Conservation (phyloP, 2,329 filamentous ascomycete species). For the Hymenoscyphus scutula region DNA sequence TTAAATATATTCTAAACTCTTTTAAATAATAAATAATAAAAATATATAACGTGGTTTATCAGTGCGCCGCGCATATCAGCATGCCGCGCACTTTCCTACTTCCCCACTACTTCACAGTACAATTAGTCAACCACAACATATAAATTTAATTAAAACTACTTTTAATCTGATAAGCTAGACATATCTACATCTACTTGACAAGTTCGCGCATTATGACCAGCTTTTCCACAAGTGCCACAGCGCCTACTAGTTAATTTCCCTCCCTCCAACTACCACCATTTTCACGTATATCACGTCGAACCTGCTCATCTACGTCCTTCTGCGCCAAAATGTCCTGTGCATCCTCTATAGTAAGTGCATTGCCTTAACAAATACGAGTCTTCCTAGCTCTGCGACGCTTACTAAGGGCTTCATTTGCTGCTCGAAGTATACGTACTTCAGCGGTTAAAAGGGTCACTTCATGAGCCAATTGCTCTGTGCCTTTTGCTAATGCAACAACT, state of each 20-base stretch:
- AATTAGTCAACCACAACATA: constrained; percentile 16
- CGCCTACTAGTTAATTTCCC: constrained; percentile 9
- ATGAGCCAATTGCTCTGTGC: constrained; percentile 15
- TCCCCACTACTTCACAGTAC: constrained; percentile 12
- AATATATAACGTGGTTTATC: no score
- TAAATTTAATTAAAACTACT: constrained; percentile 17
- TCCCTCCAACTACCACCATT: not conserved
- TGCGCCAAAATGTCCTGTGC: constrained; percentile 16
- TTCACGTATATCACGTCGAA: constrained; percentile 3
- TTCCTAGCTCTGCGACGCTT: no score
- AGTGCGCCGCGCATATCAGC: no score
- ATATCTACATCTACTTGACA: constrained; percentile 18
- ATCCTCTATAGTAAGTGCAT: constrained; percentile 20
- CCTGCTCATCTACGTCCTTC: constrained; percentile 14
- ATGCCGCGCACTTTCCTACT: constrained; percentile 4
- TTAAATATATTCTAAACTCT: no score
- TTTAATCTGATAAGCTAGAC: constrained; percentile 12
- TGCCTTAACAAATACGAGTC: constrained; percentile 15
- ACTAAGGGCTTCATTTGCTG: no score
- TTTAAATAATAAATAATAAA: no score
- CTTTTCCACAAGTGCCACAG: constrained; percentile 18
- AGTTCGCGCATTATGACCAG: constrained; percentile 19
- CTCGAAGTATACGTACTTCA: constrained; percentile 7
- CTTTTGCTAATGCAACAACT: constrained; percentile 17
- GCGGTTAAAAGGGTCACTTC: constrained; percentile 12